Evolutionary conservation across 371 early-diverging fungal species (phyloP).

Genomic region (Lichtheimia hyalospora): DNA sequence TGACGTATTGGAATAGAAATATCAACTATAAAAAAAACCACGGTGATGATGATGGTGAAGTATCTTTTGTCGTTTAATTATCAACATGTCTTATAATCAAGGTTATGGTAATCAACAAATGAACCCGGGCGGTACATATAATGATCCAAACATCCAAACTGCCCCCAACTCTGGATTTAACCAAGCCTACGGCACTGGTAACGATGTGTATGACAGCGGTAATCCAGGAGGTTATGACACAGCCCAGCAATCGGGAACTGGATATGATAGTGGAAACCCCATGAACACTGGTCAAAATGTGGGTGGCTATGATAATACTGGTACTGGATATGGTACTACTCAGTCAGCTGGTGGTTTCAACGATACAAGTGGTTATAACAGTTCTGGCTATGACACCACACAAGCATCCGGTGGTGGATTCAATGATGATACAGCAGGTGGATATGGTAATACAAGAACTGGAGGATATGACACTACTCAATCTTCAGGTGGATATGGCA

Average conservation of each 20-base stretch:
- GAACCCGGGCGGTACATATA: background rate
- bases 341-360: background rate
- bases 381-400: background rate
- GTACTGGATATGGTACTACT: background rate
- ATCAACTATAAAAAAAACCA: too few relatives aligned
- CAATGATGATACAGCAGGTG: background rate
- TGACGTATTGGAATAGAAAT: too few relatives aligned
- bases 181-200: background rate
- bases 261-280: background rate
- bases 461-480: too few relatives aligned
- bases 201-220: background rate
- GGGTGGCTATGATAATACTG: background rate
- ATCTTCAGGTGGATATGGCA: too few relatives aligned
- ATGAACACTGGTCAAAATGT: background rate
- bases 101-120: background rate
- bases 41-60: too few relatives aligned
- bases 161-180: background rate
- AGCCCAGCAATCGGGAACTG: background rate
- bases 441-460: too few relatives aligned
- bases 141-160: background rate
- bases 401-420: background rate
- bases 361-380: background rate
- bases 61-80: background rate
- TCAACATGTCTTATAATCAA: constrained; percentile 8
- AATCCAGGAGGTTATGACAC: too few relatives aligned